These are phyloP conservation scores for Coemansia sp. DNA, from an alignment of 192 early-diverging fungal genomes.

Conservation along the genomic window DNA sequence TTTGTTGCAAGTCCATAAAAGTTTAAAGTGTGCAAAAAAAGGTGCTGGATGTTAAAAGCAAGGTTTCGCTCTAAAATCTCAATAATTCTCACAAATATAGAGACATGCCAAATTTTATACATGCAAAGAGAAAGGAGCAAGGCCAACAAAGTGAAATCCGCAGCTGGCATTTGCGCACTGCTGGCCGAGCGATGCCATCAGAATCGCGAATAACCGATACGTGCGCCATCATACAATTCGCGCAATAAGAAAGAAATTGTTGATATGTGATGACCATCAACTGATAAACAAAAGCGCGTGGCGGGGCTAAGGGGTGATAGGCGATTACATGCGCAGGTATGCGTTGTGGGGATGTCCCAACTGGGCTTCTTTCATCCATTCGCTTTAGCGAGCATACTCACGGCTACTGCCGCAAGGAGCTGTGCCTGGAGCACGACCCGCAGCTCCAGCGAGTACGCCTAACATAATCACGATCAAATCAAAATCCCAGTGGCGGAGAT, in stretches of 20 bases:
- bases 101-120: not conserved
- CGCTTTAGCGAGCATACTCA: too few species aligned
- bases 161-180: not conserved
- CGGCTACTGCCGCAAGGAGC: too few species aligned
- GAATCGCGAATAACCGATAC: not conserved
- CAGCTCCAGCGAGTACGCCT: too few species aligned
- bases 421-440: too few species aligned
- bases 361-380: too few species aligned
- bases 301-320: not conserved
- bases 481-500: not conserved
- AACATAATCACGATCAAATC: not conserved
- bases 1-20: not conserved
- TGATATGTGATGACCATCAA: not conserved
- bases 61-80: too few species aligned
- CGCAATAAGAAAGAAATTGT: not conserved
- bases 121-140: too few species aligned
- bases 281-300: not conserved
- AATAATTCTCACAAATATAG: not conserved
- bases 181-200: not conserved
- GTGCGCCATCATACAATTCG: not conserved
- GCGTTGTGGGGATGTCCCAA: too few species aligned
- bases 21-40: not conserved
- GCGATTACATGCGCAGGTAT: not conserved
- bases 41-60: not conserved
- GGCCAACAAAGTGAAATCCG: too few species aligned